Percentiles rank a stretch among this genome's conserved stretches.
Evolutionary conservation across 1,284 basidiomycete species (phyloP).

Genomic region (Sporisorium iseilematis-ciliati): DNA sequence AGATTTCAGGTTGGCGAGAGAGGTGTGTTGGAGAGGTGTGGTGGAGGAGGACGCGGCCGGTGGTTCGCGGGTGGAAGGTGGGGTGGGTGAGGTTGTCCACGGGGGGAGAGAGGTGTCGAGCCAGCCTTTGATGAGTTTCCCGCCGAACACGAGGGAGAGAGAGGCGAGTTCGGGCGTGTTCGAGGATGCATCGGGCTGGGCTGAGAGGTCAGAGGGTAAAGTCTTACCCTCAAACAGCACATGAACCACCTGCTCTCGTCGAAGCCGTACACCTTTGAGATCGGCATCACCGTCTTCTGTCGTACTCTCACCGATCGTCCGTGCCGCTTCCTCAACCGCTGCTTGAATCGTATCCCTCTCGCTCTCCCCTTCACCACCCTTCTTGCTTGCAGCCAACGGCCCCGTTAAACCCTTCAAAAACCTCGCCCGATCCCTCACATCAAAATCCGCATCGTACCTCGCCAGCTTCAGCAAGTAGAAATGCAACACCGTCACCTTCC

Average conservation of each 20-base stretch:
- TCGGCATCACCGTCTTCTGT: slow-evolving; percentile 41
- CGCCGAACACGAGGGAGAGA: slow-evolving; percentile 42
- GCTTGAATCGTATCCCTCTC: slow-evolving; percentile 25
- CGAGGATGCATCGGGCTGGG: too few species aligned
- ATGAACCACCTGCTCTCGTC: slow-evolving; percentile 55
- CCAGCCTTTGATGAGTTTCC: slow-evolving; percentile 56
- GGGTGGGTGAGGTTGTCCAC: slow-evolving; percentile 34
- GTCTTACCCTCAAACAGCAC: slow-evolving; percentile 53
- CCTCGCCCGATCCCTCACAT: slow-evolving; percentile 63
- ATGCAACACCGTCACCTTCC: slow-evolving; percentile 41
- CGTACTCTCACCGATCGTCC: slow-evolving; percentile 23
- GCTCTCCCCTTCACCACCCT: background rate
- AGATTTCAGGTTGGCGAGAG: slow-evolving; percentile 40
- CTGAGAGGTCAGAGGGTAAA: background rate
- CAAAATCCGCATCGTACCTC: slow-evolving; percentile 55
- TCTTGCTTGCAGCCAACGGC: slow-evolving; percentile 19
- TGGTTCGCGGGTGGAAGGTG: slow-evolving; percentile 33
- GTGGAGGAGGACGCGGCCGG: slow-evolving; percentile 18
- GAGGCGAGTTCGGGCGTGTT: slow-evolving; percentile 28
- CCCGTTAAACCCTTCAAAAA: slow-evolving; percentile 60
- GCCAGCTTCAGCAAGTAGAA: slow-evolving; percentile 60
- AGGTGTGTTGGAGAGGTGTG: slow-evolving; percentile 22
- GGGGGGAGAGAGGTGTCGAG: slow-evolving; percentile 36
- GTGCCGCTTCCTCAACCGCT: slow-evolving; percentile 20
- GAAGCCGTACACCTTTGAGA: slow-evolving; percentile 54